These are phyloP conservation scores for Cladophialophora yegresii DNA, from an alignment of 2,329 filamentous ascomycete genomes.

Conservation along the genomic window DNA sequence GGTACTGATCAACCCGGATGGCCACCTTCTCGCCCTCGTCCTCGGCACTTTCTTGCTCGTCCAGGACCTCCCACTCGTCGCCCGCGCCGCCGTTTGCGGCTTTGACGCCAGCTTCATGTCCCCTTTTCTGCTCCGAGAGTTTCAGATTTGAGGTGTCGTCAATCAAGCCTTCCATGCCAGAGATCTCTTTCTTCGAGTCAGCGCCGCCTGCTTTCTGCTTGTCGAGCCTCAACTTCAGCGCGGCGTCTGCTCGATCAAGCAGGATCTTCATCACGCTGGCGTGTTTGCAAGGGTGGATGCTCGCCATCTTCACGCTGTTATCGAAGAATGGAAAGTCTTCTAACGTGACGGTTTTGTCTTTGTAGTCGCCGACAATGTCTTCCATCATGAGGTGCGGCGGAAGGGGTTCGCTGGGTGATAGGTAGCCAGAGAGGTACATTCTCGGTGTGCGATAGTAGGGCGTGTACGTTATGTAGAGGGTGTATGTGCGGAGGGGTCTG, in stretches of 20 bases:
- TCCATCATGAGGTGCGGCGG: conserved; percentile 89
- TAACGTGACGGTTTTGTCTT: conserved; percentile 96
- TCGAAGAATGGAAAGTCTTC: conserved; percentile 97
- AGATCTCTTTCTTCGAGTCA: conserved; percentile 52
- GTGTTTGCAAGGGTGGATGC: conserved; percentile 95
- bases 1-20: conserved; percentile 55
- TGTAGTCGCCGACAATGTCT: conserved; percentile 94
- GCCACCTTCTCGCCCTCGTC: conserved; percentile 50
- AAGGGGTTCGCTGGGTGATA: conserved; percentile 74
- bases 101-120: conserved; percentile 42
- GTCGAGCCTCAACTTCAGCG: conserved; percentile 81
- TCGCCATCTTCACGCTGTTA: conserved; percentile 90
- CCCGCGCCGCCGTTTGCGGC: conserved; percentile 48
- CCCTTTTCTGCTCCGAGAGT: conserved; percentile 42
- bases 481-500: conserved; percentile 88
- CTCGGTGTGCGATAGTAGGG: conserved; percentile 95
- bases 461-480: conserved; percentile 96
- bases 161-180: conserved; percentile 80
- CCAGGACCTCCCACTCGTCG: conserved; percentile 65
- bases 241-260: conserved; percentile 90
- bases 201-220: conserved; percentile 68
- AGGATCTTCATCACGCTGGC: conserved; percentile 97
- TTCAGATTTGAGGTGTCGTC: conserved; percentile 69
- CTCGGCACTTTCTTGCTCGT: conserved; percentile 51
- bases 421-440: conserved; percentile 90